A percentile compares a stretch with the other conserved stretches of the same genome.
phyloP scores from a whole-genome alignment of 495 filamentous ascomycete species.

The Xylaria castorea region DNA sequence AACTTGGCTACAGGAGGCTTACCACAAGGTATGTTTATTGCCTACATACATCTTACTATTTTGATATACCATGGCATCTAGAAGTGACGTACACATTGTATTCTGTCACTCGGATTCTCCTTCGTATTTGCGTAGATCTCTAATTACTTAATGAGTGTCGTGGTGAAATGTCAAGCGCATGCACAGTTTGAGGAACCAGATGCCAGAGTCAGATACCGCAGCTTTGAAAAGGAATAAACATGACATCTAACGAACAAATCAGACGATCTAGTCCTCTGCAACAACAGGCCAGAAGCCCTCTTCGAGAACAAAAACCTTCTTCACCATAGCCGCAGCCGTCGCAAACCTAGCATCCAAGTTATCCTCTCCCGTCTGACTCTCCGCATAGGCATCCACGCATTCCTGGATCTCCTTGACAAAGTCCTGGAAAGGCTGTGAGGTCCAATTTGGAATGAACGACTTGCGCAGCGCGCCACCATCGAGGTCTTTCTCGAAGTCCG shows the following conservation, averaged over 20 bases:
- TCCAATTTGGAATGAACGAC: slow-evolving; percentile 73
- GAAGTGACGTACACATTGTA: neutral
- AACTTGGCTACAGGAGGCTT: neutral
- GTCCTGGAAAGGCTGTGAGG: slow-evolving; percentile 60
- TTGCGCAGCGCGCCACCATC: slow-evolving; percentile 68
- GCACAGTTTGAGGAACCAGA: neutral
- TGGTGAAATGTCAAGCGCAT: neutral
- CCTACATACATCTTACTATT: neutral
- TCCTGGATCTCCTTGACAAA: slow-evolving; percentile 63
- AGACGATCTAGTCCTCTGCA: neutral
- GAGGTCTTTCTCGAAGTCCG: slow-evolving; percentile 44
- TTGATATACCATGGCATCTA: neutral
- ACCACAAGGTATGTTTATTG: neutral
- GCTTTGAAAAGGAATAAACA: neutral
- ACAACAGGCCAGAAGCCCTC: slow-evolving; percentile 57
- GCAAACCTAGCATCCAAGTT: slow-evolving; percentile 44
- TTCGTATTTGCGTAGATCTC: neutral
- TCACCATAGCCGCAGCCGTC: slow-evolving; percentile 55
- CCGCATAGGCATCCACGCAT: slow-evolving; percentile 46
- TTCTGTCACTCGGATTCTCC: neutral
- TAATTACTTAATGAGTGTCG: neutral
- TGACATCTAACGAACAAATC: neutral
- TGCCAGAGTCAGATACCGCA: neutral
- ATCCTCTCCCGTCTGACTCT: slow-evolving; percentile 26
- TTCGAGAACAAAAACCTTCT: slow-evolving; percentile 62